Evolutionary conservation across 768 basidiomycete species (phyloP), one percentile per base, ranked within the genome.

Genomic region (Mycena amicta): DNA sequence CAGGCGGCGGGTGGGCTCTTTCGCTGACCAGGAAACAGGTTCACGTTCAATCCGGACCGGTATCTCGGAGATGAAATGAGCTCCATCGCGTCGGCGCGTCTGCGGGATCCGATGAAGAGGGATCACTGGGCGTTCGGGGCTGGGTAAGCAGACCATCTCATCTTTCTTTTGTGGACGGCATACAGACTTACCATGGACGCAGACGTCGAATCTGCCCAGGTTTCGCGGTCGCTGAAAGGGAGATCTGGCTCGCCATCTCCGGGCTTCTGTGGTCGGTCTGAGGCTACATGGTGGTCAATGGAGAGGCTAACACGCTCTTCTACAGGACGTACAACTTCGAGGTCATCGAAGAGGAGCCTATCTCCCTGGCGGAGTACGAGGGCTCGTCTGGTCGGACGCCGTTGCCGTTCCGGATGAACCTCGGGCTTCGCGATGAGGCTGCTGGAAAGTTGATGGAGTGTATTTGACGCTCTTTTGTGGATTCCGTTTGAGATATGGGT

Each of bases 71-170:
- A 76, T 56, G 51, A 62, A 2, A 58, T 68, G 20, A 65, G 61
- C 29, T 68, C 57, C 39, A 54, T 62, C 6, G 72, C 71, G 53
- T 75, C 74, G 2, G 65, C 73, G 8, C 70, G 70, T n/a, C 66
- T 71, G 33, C 13, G 67, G 0, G 62, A 75, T 55, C 63, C 69
- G 4, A 64, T 66, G 65, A 61, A 71, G 28, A 59, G 75, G 25
- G 75, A 77, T 58, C 74, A 77, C 53, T 77, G 74, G 74, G 57
- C 68, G 13, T 77, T 77, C 54, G 75, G 75, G 12, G 74, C 71
- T 2, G 75, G n/a, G n/a, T n/a, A n/a, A n/a, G n/a, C n/a, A n/a
- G n/a, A n/a, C n/a, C n/a, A n/a, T n/a, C n/a, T n/a, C n/a, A n/a
- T n/a, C n/a, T n/a, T n/a, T n/a, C n/a, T n/a, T n/a, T n/a, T n/a